These are phyloP conservation scores for Halteria grandinella DNA, from an alignment of 73 alveolate species.

Conservation along the genomic window DNA sequence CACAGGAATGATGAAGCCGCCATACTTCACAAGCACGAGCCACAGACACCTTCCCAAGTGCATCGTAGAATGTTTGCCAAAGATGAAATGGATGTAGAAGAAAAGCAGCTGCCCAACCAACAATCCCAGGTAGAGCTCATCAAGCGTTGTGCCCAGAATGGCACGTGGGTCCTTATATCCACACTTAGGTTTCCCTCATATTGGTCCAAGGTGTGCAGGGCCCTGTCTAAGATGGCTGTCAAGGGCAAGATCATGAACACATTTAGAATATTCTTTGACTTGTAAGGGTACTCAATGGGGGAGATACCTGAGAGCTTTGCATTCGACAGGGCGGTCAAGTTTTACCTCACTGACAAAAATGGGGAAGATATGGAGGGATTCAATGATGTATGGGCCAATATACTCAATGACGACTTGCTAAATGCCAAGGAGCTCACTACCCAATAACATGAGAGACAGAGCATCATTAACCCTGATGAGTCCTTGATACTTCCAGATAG, in stretches of 20 bases:
- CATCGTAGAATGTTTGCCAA: constrained; percentile 57
- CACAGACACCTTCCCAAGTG: too few species aligned
- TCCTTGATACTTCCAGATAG: too few species aligned
- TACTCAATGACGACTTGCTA: constrained; percentile 53
- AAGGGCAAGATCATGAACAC: constrained; percentile 33
- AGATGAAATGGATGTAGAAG: constrained; percentile 75
- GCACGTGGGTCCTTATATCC: constrained; percentile 69
- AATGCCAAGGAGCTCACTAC: too few species aligned
- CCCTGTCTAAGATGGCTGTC: constrained; percentile 22
- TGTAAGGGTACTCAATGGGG: constrained; percentile 46
- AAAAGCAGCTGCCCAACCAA: constrained; percentile 51
- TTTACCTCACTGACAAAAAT: constrained; percentile 53
- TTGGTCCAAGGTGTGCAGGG: constrained; percentile 38
- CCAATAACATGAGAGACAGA: too few species aligned
- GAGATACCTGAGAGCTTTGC: constrained; percentile 68
- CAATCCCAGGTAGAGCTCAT: constrained; percentile 45
- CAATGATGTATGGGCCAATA: constrained; percentile 71
- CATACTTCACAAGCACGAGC: too few species aligned
- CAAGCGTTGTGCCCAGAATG: constrained; percentile 57
- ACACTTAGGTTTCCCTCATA: constrained; percentile 62
- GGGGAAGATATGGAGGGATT: constrained; percentile 72
- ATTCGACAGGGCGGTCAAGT: constrained; percentile 45
- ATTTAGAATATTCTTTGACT: constrained; percentile 67
- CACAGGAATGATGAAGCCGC: constrained; percentile 48
- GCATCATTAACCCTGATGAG: too few species aligned